Evolutionary conservation across 768 basidiomycete species (phyloP), one percentile per base, ranked within the genome.

Genomic region (Sarcomyxa edulis): DNA sequence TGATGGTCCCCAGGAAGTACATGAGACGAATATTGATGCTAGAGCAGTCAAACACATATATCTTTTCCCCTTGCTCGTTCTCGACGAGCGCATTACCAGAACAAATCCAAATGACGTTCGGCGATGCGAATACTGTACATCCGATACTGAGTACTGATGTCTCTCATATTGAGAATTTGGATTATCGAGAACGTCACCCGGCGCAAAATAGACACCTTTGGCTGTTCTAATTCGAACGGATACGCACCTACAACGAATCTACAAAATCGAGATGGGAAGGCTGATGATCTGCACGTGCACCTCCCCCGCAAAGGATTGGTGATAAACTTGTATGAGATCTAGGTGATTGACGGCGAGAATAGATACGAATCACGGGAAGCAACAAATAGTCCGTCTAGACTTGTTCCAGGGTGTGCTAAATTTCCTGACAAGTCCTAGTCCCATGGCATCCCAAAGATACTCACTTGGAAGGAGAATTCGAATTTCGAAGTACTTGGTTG

Each of bases 211-310:
- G 11, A n/a, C 18, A 10, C 32, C 11, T 11, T 11, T 19, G 6
- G 6, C 20, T n/a, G 7, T 28, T 31, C 23, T 45, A 20, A 24
- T 24, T 28, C n/a, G 35, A 25, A 20, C 9, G 3, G 2, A 38
- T 5, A 2, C 35, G 16, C 45, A 6, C 8, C 9, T 11, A 14
- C 15, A 29, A 55, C 71, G 47, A 45, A 84, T 89, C 92, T n/a
- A 95, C 91, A 49, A 86, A 93, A 2, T 78, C 86, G 4, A 88
- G 77, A 60, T 93, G 91, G 10, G 91, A 76, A 6, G 94, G 94
- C 52, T 96, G 94, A 54, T 96, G 94, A 4, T 93, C 88, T 16
- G 83, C 78, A 22, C 90, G n/a, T n/a, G n/a, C n/a, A n/a, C n/a
- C 89, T 5, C 90, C 89, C 7, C 89, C 89, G 50, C 84, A 89